Evolutionary conservation across 192 early-diverging fungal species (phyloP), one percentile per base, ranked within the genome.

Genomic region (Rhizoclosmatium sp.): DNA sequence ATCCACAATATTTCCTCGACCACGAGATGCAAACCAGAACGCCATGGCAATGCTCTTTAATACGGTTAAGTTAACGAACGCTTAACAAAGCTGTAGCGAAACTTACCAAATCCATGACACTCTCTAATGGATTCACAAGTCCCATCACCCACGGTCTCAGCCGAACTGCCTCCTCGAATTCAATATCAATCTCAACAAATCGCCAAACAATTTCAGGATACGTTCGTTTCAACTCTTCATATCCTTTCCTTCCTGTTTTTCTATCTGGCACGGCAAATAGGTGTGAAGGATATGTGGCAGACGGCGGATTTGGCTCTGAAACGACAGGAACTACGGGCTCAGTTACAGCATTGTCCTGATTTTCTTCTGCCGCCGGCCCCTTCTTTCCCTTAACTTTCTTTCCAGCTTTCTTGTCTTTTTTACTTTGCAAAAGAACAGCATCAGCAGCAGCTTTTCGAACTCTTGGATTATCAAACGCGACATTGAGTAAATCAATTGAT

Each of bases 1-100:
- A 56, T 80, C 51, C 4, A 75, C 31, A 1, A 62, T 40, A 16
- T 41, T 76, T 62, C 95, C 95, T 45, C 78, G 68, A 0, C 95
- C 96, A n/a, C 96, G 87, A 39, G 93, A 85, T 1, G 95, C 97
- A 88, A 97, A 99, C 96, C 96, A 99, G 67, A 99, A 90, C 0
- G 97, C 96, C 88, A 97, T 92, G 0, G 93, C 97, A 79, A 99
- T 99, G 76, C 96, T 97, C 93, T 80, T 62, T 68, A 4, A 70
- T 76, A 42, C 1, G 73, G 64, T 65, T 65, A 49, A 21, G n/a
- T 42, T 44, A 14, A 68, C 47, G 19, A 7, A 81, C 9, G 23
- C 10, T 12, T 42, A 51, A 71, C 41, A 19, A n/a, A 39, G 40
- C 23, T 14, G 51, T 45, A 54, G 48, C 31, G 14, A 3, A 49